Conservation (phyloP, 1,284 basidiomycete species). For the Moesziomyces parantarcticus region DNA sequence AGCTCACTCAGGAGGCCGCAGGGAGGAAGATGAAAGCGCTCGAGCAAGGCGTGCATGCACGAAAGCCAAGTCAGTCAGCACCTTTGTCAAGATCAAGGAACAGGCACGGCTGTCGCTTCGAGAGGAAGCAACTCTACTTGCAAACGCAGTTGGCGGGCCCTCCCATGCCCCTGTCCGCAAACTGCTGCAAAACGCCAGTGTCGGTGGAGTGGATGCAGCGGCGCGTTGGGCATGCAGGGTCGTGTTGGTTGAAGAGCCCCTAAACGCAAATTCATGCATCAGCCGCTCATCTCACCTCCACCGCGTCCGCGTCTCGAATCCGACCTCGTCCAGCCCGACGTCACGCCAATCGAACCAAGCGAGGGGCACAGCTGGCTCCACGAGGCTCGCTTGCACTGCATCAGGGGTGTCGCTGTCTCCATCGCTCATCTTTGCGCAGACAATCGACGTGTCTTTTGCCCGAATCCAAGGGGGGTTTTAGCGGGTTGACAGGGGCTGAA, state of each 20-base stretch:
- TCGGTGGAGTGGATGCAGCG: not conserved
- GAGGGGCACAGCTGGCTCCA: too few relatives aligned
- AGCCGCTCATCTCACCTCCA: constrained; percentile 1
- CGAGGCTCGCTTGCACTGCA: not conserved
- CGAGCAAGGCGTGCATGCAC: not conserved
- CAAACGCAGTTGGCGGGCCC: too few relatives aligned
- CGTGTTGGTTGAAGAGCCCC: constrained; percentile 43
- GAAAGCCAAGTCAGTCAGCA: not conserved
- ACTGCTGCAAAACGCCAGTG: too few relatives aligned
- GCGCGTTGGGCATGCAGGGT: constrained; percentile 23
- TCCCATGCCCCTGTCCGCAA: too few relatives aligned
- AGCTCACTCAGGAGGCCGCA: constrained; percentile 8
- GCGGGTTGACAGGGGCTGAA: not conserved
- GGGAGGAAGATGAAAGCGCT: not conserved
- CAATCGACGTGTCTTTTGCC: not conserved
- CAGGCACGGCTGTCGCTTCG: not conserved
- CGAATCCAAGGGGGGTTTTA: not conserved
- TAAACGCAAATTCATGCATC: constrained; percentile 20
- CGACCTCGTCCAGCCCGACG: too few relatives aligned
- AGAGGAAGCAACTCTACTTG: not conserved
- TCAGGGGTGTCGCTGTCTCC: not conserved
- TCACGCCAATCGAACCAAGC: too few relatives aligned
- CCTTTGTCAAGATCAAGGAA: not conserved
- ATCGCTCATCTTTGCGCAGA: not conserved
- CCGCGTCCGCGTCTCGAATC: not conserved